Conservation (phyloP, 768 basidiomycete genomes). For the Ramaria sp. region DNA sequence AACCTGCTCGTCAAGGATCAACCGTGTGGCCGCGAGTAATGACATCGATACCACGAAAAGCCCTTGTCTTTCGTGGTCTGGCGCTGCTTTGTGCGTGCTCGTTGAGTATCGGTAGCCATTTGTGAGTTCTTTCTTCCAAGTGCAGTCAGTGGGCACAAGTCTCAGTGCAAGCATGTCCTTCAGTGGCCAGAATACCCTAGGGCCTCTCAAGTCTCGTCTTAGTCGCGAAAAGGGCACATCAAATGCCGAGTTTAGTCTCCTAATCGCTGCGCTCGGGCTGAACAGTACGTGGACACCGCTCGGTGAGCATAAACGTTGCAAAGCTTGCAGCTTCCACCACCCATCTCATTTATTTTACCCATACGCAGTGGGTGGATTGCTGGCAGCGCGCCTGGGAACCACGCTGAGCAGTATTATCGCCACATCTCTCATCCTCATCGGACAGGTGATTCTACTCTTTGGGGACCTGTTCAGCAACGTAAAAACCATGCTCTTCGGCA, state of each 20-base stretch:
- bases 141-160: not conserved
- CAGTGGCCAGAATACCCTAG: slow-evolving; percentile 66
- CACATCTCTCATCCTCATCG: slow-evolving; percentile 60
- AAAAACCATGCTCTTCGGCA: slow-evolving; percentile 61
- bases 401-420: slow-evolving; percentile 63
- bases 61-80: slow-evolving; percentile 36
- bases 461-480: slow-evolving; percentile 53
- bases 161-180: not conserved
- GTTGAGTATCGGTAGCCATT: slow-evolving; percentile 68
- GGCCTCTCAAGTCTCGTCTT: slow-evolving; percentile 65
- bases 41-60: not conserved
- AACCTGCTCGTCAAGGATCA: not conserved
- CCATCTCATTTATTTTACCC: not conserved
- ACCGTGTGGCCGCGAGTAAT: not conserved
- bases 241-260: slow-evolving; percentile 66
- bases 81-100: slow-evolving; percentile 66
- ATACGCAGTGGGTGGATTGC: slow-evolving; percentile 46
- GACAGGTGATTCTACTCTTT: slow-evolving; percentile 54
- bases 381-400: slow-evolving; percentile 63
- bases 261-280: slow-evolving; percentile 67
- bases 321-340: not conserved
- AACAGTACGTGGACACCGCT: slow-evolving; percentile 75
- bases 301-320: not conserved
- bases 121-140: slow-evolving; percentile 30
- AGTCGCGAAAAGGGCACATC: slow-evolving; percentile 62